These are phyloP conservation scores for Tetraselmis striata DNA, from an alignment of 139 green algal genomes.

Conservation along the genomic window DNA sequence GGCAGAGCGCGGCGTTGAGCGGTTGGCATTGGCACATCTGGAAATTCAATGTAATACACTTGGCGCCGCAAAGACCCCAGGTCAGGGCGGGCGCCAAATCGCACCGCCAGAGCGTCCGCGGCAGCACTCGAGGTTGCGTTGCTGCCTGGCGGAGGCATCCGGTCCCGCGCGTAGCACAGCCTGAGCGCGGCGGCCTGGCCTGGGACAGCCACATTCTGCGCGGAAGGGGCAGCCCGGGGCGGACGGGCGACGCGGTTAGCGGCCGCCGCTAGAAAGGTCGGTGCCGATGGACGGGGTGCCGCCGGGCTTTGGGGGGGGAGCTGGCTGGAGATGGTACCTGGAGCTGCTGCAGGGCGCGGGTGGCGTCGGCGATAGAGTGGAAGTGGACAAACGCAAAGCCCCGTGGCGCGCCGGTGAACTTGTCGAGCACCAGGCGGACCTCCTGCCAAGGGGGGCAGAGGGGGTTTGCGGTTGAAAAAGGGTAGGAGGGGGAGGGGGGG, in stretches of 20 bases:
- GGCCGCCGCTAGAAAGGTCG: no score
- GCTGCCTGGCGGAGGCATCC: background rate
- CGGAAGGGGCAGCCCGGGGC: no score
- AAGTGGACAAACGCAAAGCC: slow-evolving; percentile 60
- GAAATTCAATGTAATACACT: no score
- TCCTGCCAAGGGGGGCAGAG: no score
- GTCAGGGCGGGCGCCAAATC: no score
- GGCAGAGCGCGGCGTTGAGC: no score
- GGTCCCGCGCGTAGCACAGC: slow-evolving; percentile 32
- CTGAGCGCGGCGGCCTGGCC: slow-evolving; percentile 16
- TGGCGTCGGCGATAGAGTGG: slow-evolving; percentile 30
- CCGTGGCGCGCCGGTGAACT: slow-evolving; percentile 45
- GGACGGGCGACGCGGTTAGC: no score
- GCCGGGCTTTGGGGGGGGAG: background rate
- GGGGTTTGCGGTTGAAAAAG: no score
- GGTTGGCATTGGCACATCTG: no score
- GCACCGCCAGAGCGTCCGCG: slow-evolving; percentile 18
- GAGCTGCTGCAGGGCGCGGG: slow-evolving; percentile 22
- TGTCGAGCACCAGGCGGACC: slow-evolving; percentile 63
- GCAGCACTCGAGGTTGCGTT: background rate
- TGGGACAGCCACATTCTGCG: background rate
- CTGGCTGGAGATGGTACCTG: slow-evolving; percentile 16
- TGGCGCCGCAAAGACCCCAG: no score
- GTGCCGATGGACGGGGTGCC: no score
- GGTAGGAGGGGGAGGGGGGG: no score